Conservation (phyloP, 2,329 filamentous ascomycete species). For the Colletotrichum agaves region DNA sequence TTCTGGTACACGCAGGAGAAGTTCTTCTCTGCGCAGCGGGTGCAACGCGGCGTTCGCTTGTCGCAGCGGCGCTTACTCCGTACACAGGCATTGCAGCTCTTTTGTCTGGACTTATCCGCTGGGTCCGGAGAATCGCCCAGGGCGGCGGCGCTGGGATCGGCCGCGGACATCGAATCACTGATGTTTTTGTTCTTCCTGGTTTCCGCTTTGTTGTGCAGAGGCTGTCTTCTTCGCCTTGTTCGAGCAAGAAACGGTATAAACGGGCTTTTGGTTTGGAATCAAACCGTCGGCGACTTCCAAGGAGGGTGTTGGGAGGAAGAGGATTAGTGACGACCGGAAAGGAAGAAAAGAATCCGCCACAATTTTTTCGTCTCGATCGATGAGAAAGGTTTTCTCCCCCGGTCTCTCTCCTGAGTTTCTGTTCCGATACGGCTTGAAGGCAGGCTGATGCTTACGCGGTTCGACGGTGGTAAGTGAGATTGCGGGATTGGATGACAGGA, state of each 20-base stretch:
- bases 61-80: conserved; percentile 60
- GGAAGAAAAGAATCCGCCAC: background rate
- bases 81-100: conserved; percentile 61
- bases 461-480: background rate
- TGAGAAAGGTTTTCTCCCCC: background rate
- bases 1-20: conserved; percentile 55
- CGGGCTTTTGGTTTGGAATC: too few species aligned
- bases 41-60: conserved; percentile 55
- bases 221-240: too few species aligned
- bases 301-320: background rate
- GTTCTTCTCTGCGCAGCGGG: conserved; percentile 54
- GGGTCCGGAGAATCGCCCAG: conserved; percentile 17
- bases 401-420: background rate
- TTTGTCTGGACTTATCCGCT: conserved; percentile 57
- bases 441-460: conserved; percentile 2
- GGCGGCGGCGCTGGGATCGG: conserved; percentile 1
- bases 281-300: background rate
- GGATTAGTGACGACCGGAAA: background rate
- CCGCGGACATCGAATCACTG: conserved; percentile 8
- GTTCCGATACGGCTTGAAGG: background rate
- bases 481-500: background rate
- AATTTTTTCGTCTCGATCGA: background rate
- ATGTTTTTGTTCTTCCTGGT: background rate
- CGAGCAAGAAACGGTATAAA: too few species aligned
- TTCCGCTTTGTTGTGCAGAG: background rate